Conservation (phyloP, 257 asterid genomes). For the Fraxinus anomala region DNA sequence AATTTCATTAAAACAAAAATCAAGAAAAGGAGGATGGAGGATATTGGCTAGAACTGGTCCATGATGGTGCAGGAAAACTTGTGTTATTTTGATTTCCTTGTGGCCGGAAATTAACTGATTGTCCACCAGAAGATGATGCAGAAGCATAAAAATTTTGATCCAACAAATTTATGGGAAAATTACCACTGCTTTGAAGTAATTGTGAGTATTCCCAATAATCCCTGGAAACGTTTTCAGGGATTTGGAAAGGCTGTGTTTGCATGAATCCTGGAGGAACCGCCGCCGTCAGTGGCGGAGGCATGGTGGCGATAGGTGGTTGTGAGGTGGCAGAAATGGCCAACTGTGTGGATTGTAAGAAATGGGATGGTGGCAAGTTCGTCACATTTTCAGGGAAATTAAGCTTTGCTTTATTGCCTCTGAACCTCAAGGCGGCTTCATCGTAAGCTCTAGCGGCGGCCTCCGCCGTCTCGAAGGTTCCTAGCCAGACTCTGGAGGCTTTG, state of each 20-base stretch:
- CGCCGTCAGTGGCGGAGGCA: not conserved
- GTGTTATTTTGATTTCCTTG: not conserved
- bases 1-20: not conserved
- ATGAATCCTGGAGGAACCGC: not conserved
- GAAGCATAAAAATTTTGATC: not conserved
- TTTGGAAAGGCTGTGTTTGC: not conserved
- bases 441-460: constrained; percentile 45
- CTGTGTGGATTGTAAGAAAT: not conserved
- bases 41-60: not conserved
- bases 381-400: constrained; percentile 42
- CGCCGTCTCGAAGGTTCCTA: constrained; percentile 46
- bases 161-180: not conserved
- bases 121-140: not conserved
- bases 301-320: not conserved
- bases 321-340: not conserved
- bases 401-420: constrained; percentile 41
- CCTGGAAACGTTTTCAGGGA: not conserved
- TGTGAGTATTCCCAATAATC: constrained; percentile 3
- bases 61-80: not conserved
- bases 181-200: not conserved
- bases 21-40: not conserved
- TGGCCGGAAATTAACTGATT: not conserved
- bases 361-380: not conserved
- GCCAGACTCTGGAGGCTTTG: constrained; percentile 41
- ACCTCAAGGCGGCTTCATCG: constrained; percentile 42